These are phyloP conservation scores for Myriosclerotinia scirpicola DNA, from an alignment of 2,329 filamentous ascomycete genomes.

Conservation along the genomic window DNA sequence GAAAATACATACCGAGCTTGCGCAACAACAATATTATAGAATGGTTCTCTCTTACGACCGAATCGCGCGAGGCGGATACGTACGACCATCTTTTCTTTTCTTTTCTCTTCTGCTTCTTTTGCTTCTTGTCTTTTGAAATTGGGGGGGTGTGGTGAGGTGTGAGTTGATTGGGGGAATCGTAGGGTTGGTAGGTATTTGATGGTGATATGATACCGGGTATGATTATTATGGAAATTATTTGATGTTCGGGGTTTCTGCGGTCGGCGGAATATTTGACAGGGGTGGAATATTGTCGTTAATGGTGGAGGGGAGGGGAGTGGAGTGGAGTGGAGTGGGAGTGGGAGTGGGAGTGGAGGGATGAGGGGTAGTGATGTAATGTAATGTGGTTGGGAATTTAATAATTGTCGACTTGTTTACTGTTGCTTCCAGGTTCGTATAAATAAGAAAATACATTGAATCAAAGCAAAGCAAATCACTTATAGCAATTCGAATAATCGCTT, in stretches of 20 bases:
- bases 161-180: too few relatives aligned
- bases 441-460: too few relatives aligned
- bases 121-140: not conserved
- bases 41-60: slow-evolving; percentile 80
- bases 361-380: not conserved
- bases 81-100: slow-evolving; percentile 71
- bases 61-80: slow-evolving; percentile 93
- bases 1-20: slow-evolving; percentile 85
- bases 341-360: too few relatives aligned
- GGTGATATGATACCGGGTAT: too few relatives aligned
- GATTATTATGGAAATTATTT: slow-evolving; percentile 14
- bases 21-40: slow-evolving; percentile 96
- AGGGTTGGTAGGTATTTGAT: too few relatives aligned
- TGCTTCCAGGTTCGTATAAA: not conserved
- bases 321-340: not conserved
- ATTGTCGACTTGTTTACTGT: not conserved
- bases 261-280: not conserved
- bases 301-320: not conserved
- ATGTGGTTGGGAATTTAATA: slow-evolving; percentile 2
- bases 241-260: slow-evolving; percentile 5
- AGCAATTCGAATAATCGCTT: too few relatives aligned
- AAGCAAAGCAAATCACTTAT: too few relatives aligned
- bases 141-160: slow-evolving; percentile 2
- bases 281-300: not conserved
- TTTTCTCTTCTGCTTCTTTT: slow-evolving; percentile 44